Evolutionary conservation across 805 yeast species (phyloP).

Genomic region (Groenewaldozyma tartarivorans): DNA sequence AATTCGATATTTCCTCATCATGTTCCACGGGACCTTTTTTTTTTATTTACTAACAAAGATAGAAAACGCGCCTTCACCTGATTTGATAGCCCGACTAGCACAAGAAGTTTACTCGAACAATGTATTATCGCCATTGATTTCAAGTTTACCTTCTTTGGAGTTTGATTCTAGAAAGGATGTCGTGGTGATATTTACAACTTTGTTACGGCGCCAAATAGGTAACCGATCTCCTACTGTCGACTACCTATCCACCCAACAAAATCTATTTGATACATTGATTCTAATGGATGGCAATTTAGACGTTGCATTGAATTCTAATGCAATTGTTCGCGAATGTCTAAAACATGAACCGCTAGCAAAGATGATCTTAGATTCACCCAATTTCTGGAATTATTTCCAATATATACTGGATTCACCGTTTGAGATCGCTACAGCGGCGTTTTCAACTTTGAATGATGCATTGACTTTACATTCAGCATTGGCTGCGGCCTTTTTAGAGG

Average conservation of each 20-base stretch:
- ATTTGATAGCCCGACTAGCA: constrained; percentile 64
- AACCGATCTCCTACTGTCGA: constrained; percentile 80
- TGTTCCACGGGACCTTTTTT: too few relatives aligned
- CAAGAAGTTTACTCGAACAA: constrained; percentile 72
- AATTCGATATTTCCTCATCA: background rate
- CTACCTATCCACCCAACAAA: constrained; percentile 59
- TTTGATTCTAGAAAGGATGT: constrained; percentile 89
- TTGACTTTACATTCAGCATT: constrained; percentile 60
- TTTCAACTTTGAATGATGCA: constrained; percentile 63
- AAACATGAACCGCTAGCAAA: constrained; percentile 63
- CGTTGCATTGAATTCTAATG: constrained; percentile 62
- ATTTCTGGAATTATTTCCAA: constrained; percentile 75
- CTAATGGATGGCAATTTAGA: constrained; percentile 69
- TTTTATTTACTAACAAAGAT: background rate
- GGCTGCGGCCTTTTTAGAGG: constrained; percentile 59
- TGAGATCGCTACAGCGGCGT: constrained; percentile 85
- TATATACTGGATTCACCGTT: constrained; percentile 70
- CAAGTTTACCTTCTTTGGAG: constrained; percentile 57
- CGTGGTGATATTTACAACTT: constrained; percentile 56
- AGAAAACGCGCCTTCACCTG: constrained; percentile 43
- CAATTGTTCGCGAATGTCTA: constrained; percentile 75
- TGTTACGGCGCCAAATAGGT: constrained; percentile 71
- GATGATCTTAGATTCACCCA: constrained; percentile 47
- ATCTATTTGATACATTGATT: constrained; percentile 51
- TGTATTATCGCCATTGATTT: constrained; percentile 50